These are phyloP conservation scores for Paramyrothecium roridum DNA, from an alignment of 2,329 filamentous ascomycete species.

Conservation along the genomic window DNA sequence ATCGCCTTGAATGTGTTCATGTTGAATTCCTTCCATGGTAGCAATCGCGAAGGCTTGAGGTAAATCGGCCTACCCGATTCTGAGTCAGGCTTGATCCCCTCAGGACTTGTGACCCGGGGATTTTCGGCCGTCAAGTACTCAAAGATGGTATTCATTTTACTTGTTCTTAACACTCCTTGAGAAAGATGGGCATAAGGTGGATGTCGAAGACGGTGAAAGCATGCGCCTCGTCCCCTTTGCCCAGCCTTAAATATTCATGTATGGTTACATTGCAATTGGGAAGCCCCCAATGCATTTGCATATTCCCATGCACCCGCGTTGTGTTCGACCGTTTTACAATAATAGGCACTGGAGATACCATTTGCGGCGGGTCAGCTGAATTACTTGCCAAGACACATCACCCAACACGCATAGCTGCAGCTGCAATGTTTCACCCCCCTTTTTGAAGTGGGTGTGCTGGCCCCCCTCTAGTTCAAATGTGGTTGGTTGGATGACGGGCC, in stretches of 20 bases:
- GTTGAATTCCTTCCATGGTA: background rate
- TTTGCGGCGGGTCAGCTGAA: background rate
- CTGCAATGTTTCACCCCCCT: background rate
- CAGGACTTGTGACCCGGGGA: background rate
- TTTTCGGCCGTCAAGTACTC: background rate
- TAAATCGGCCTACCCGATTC: background rate
- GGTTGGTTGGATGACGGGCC: background rate
- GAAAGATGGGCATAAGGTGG: too few relatives aligned
- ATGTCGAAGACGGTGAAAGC: too few relatives aligned
- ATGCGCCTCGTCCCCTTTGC: too few relatives aligned
- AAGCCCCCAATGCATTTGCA: background rate
- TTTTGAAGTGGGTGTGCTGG: background rate
- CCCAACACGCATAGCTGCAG: background rate
- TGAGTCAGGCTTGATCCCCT: background rate
- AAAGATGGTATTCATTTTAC: background rate
- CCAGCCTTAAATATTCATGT: background rate
- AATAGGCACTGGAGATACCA: too few relatives aligned
- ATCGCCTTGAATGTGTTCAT: background rate
- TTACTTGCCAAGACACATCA: background rate
- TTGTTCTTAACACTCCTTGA: too few relatives aligned
- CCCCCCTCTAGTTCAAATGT: background rate
- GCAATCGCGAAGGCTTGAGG: background rate
- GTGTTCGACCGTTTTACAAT: too few relatives aligned
- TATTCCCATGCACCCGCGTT: too few relatives aligned
- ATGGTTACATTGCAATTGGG: background rate